Percentiles rank a stretch among this genome's conserved stretches.
These are phyloP conservation scores for Suillus weaverae DNA, from an alignment of 768 basidiomycete genomes.

Conservation along the genomic window DNA sequence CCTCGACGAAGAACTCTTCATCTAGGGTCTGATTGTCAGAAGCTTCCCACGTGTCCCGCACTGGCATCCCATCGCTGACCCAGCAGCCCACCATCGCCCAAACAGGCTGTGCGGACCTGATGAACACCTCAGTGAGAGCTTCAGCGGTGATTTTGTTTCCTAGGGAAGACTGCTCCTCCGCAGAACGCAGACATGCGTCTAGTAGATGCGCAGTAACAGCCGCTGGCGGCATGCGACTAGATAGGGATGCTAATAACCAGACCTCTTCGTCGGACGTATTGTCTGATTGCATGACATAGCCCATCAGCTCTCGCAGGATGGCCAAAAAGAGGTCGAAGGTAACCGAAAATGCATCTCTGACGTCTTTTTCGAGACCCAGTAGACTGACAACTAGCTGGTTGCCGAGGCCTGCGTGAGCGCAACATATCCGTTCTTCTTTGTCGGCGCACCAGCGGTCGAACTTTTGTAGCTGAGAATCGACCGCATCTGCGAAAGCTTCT, in stretches of 20 bases:
- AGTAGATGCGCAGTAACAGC: constrained; percentile 57
- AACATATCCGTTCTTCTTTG: constrained; percentile 65
- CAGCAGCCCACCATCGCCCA: constrained; percentile 75
- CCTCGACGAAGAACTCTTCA: constrained; percentile 82
- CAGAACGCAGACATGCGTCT: constrained; percentile 57
- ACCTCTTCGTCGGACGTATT: constrained; percentile 32
- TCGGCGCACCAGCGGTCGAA: constrained; percentile 73
- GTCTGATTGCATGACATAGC: constrained; percentile 29
- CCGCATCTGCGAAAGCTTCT: constrained; percentile 82
- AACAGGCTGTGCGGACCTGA: constrained; percentile 61
- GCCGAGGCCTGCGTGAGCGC: constrained; percentile 51
- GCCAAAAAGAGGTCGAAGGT: constrained; percentile 58
- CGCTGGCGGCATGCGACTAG: constrained; percentile 47
- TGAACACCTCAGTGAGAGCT: constrained; percentile 63
- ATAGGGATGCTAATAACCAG: constrained; percentile 43
- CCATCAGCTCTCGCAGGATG: constrained; percentile 41
- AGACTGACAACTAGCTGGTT: constrained; percentile 55
- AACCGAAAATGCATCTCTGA: constrained; percentile 56
- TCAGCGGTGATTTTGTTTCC: constrained; percentile 54
- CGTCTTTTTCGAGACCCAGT: constrained; percentile 58
- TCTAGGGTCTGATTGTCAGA: constrained; percentile 39
- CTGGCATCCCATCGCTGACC: constrained; percentile 72
- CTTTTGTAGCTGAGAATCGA: constrained; percentile 55
- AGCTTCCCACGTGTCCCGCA: constrained; percentile 35
- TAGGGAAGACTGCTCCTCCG: constrained; percentile 59